Conservation (phyloP, 371 early-diverging fungal genomes). For the Polyrhizophydium stewartii region DNA sequence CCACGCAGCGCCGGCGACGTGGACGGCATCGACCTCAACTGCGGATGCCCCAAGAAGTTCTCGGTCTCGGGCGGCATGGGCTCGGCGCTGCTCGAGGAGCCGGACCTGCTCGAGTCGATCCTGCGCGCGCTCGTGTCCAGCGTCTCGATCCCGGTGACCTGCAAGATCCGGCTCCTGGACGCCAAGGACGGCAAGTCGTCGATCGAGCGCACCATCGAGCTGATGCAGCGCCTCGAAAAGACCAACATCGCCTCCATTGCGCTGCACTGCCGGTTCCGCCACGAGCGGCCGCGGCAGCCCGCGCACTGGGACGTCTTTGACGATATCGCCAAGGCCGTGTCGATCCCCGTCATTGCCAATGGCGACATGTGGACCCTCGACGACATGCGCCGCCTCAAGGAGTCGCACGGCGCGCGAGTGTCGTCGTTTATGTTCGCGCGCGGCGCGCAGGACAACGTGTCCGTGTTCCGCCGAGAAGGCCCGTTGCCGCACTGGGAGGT, state of each 20-base stretch:
- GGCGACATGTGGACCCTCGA: constrained; percentile 74
- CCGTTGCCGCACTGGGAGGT: constrained; percentile 47
- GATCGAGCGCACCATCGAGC: constrained; percentile 71
- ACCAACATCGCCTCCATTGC: constrained; percentile 89
- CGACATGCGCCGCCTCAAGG: constrained; percentile 56
- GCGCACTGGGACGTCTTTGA: constrained; percentile 85
- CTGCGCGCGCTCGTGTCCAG: constrained; percentile 70
- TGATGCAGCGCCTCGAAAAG: constrained; percentile 73
- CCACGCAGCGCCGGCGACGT: constrained; percentile 71
- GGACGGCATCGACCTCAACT: constrained; percentile 89
- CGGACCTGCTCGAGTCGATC: constrained; percentile 72
- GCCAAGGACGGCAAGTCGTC: constrained; percentile 22
- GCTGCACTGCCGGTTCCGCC: constrained; percentile 78
- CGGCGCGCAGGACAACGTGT: constrained; percentile 77
- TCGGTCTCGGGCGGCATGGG: constrained; percentile 95
- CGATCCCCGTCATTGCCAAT: constrained; percentile 87
- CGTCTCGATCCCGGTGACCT: constrained; percentile 57
- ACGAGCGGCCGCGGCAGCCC: constrained; percentile 69
- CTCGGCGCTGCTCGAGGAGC: constrained; percentile 81
- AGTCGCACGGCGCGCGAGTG: constrained; percentile 18
- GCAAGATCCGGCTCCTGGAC: constrained; percentile 41
- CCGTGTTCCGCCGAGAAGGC: constrained; percentile 72
- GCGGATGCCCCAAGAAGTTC: constrained; percentile 96
- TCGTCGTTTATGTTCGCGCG: constrained; percentile 85
- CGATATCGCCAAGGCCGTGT: constrained; percentile 58